Conservation (phyloP, 2,329 filamentous ascomycete species). For the Fusarium virguliforme region DNA sequence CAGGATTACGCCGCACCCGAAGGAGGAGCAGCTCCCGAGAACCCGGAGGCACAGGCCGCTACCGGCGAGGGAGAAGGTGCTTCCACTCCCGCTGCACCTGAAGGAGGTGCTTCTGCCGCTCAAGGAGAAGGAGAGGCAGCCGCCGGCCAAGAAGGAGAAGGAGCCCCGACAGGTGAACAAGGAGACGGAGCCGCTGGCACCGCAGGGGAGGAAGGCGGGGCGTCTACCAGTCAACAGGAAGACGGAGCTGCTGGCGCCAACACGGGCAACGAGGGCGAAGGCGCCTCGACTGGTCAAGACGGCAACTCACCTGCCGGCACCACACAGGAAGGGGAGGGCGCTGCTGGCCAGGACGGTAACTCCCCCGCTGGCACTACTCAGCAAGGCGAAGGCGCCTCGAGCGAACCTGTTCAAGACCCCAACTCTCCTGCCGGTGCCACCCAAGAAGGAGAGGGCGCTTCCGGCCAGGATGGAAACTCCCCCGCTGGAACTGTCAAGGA, state of each 20-base stretch:
- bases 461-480: background rate
- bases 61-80: background rate
- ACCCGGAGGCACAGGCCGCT: background rate
- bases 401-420: too few species aligned
- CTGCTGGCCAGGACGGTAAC: background rate
- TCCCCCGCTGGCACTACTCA: too few species aligned
- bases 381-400: too few species aligned
- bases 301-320: background rate
- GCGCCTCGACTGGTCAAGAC: background rate
- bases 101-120: too few species aligned
- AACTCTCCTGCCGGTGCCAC: too few species aligned
- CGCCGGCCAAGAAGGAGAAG: too few species aligned
- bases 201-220: background rate
- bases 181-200: too few species aligned
- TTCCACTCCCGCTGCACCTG: background rate
- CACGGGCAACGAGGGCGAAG: background rate
- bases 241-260: background rate
- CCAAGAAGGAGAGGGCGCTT: too few species aligned
- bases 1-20: too few species aligned
- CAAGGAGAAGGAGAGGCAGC: too few species aligned
- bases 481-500: background rate
- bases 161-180: too few species aligned
- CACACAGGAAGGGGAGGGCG: background rate
- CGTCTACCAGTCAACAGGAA: background rate
- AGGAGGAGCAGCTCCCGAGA: constrained; percentile 4